Conservation (phyloP, 441 rosid genomes). For the Hura crepitans region DNA sequence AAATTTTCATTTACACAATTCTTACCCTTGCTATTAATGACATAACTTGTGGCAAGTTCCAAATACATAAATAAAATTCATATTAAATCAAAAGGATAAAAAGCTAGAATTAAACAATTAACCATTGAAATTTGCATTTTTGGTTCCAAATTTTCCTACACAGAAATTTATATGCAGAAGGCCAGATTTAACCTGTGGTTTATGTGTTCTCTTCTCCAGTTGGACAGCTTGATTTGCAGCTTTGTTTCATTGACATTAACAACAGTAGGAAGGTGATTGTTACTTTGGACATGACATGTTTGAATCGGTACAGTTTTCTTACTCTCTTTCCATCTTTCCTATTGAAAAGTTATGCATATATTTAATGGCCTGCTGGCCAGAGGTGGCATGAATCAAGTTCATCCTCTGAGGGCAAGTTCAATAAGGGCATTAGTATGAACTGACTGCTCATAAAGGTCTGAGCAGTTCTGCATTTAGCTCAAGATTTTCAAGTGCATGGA, state of each 20-base stretch:
- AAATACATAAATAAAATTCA: background rate
- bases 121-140: too few species aligned
- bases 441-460: background rate
- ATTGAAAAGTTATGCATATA: background rate
- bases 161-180: background rate
- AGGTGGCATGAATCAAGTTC: background rate
- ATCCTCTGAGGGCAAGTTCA: background rate
- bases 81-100: background rate
- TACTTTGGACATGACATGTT: slow-evolving; percentile 59
- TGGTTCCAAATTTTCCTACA: background rate
- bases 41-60: background rate
- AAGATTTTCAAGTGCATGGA: background rate
- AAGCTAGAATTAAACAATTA: too few species aligned
- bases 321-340: slow-evolving; percentile 16
- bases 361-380: background rate
- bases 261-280: slow-evolving; percentile 48
- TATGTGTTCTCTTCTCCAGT: slow-evolving; percentile 33
- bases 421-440: slow-evolving; percentile 7
- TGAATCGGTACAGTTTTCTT: slow-evolving; percentile 54
- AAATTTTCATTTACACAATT: background rate
- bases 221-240: slow-evolving; percentile 66
- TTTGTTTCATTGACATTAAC: slow-evolving; percentile 49
- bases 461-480: background rate
- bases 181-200: slow-evolving; percentile 11
- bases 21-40: background rate